Evolutionary conservation across 2,329 filamentous ascomycete genomes (phyloP).

Genomic region (Chrysosporium queenslandicum): DNA sequence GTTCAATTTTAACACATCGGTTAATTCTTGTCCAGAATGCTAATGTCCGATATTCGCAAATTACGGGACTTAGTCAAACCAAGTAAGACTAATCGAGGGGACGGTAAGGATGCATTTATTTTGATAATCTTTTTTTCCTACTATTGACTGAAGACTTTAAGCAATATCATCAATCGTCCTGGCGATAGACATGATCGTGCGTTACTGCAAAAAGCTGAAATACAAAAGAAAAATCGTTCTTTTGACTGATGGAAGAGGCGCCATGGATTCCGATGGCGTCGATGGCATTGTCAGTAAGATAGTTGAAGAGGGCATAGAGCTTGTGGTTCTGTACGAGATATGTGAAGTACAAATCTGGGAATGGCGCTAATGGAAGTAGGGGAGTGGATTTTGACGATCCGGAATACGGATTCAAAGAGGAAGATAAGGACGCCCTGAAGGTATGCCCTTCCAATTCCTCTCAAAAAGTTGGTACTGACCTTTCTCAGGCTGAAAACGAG

Average conservation of each 20-base stretch:
- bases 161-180: slow-evolving; percentile 75
- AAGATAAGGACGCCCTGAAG: slow-evolving; percentile 66
- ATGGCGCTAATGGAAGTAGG: slow-evolving; percentile 34
- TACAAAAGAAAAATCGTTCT: slow-evolving; percentile 71
- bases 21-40: slow-evolving; percentile 34
- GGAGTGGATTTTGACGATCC: slow-evolving; percentile 89
- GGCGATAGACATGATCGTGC: slow-evolving; percentile 75
- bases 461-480: neutral
- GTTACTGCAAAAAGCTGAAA: slow-evolving; percentile 70
- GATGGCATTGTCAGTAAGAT: slow-evolving; percentile 62
- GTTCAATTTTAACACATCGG: neutral
- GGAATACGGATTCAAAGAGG: slow-evolving; percentile 85
- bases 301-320: slow-evolving; percentile 63
- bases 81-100: slow-evolving; percentile 59
- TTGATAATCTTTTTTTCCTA: neutral
- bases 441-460: slow-evolving; percentile 29
- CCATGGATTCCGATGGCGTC: slow-evolving; percentile 62
- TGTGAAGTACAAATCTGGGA: neutral
- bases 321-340: slow-evolving; percentile 61
- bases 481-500: slow-evolving; percentile 58
- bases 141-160: slow-evolving; percentile 19
- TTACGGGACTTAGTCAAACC: slow-evolving; percentile 56
- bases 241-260: slow-evolving; percentile 68
- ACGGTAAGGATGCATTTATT: slow-evolving; percentile 48
- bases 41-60: slow-evolving; percentile 59